These are phyloP conservation scores for Schizochytrium sp. DNA, from an alignment of 108 stramenopile species.

Conservation along the genomic window DNA sequence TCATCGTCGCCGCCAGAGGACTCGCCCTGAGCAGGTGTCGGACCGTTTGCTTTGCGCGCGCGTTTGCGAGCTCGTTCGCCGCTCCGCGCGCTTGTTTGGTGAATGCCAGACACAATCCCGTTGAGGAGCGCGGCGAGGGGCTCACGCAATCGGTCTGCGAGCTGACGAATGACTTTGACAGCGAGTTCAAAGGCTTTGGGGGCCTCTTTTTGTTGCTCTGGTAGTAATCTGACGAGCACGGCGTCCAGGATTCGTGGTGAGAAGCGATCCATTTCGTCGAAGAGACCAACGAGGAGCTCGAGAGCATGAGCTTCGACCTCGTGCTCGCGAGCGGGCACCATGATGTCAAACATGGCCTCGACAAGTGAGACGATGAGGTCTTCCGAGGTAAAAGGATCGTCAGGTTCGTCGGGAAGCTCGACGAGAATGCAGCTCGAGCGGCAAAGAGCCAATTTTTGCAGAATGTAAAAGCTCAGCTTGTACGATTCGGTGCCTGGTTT, in stretches of 20 bases:
- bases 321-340: neutral
- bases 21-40: neutral
- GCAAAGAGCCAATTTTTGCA: neutral
- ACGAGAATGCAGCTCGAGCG: neutral
- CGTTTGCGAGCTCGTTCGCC: neutral
- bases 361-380: neutral
- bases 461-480: neutral
- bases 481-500: neutral
- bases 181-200: neutral
- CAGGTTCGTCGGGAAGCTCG: neutral
- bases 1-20: neutral
- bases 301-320: neutral
- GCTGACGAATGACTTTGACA: neutral
- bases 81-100: neutral
- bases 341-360: constrained; percentile 3
- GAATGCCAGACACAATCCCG: neutral
- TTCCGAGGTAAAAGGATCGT: neutral
- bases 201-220: neutral
- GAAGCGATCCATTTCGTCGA: constrained; percentile 1
- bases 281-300: neutral
- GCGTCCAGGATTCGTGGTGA: neutral
- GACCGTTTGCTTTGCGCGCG: neutral
- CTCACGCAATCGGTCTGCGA: neutral
- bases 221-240: neutral
- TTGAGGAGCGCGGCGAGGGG: neutral